These are phyloP conservation scores for Cladobotryum mycophilum DNA, from an alignment of 2,329 filamentous ascomycete species.

Conservation along the genomic window DNA sequence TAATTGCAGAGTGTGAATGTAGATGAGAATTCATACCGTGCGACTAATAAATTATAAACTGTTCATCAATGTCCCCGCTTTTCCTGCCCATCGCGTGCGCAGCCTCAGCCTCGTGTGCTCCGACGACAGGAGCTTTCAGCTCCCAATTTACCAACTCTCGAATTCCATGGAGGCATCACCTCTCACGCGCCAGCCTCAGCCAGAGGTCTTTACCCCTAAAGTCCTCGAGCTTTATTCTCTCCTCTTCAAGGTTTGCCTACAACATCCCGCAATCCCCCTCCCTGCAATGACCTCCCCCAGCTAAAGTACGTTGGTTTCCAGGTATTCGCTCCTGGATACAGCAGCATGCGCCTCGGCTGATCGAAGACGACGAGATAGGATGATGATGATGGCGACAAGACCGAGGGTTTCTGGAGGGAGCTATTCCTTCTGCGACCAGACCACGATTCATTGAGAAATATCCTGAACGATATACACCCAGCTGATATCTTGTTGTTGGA, in stretches of 20 bases:
- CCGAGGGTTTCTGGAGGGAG: conserved; percentile 92
- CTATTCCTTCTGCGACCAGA: conserved; percentile 90
- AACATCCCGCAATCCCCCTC: conserved; percentile 6
- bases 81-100: too few relatives aligned
- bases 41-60: too few relatives aligned
- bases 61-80: too few relatives aligned
- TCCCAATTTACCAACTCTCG: conserved; percentile 4
- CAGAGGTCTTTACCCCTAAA: conserved; percentile 89
- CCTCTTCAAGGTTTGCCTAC: conserved; percentile 61
- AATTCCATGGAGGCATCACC: conserved; percentile 76
- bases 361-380: conserved; percentile 38
- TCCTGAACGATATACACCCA: conserved; percentile 64
- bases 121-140: conserved; percentile 5
- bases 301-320: conserved; percentile 13
- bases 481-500: conserved; percentile 73
- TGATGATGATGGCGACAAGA: conserved; percentile 60
- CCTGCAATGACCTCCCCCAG: conserved; percentile 8
- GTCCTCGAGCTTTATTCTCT: conserved; percentile 83
- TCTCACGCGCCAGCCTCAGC: conserved; percentile 84
- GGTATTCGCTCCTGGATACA: conserved; percentile 19
- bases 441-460: conserved; percentile 56
- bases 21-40: too few relatives aligned
- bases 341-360: conserved; percentile 23
- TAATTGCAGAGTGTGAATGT: too few relatives aligned
- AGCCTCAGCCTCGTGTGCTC: too few relatives aligned